phyloP scores from a whole-genome alignment of 2,329 filamentous ascomycete genomes.

The Pestalotiopsis sp. region DNA sequence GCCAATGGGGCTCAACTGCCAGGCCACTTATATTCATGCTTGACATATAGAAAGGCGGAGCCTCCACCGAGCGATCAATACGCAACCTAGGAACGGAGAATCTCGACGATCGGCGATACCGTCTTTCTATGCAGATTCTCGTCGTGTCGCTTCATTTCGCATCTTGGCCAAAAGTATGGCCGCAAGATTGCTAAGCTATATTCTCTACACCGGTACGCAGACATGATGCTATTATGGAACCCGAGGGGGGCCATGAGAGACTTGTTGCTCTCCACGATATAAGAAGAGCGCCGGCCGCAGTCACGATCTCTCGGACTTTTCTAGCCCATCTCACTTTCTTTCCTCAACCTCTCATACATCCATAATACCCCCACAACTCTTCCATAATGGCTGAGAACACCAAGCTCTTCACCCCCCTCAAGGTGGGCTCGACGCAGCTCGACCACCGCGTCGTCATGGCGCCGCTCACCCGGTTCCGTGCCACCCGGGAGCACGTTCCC shows the following conservation, averaged over 20 bases:
- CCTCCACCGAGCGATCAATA: background rate
- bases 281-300: background rate
- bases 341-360: background rate
- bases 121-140: background rate
- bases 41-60: background rate
- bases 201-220: background rate
- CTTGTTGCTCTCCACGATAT: background rate
- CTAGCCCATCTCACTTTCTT: background rate
- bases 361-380: background rate
- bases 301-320: background rate
- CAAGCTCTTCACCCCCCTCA: constrained; percentile 43
- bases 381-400: constrained; percentile 15
- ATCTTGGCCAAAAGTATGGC: background rate
- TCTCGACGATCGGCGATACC: background rate
- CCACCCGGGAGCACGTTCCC: constrained; percentile 43
- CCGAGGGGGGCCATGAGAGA: background rate
- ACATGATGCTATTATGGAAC: background rate
- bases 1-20: background rate
- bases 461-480: constrained; percentile 54
- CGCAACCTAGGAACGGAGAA: background rate
- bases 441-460: constrained; percentile 53
- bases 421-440: constrained; percentile 46
- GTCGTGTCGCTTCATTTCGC: background rate
- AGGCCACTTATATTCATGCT: background rate
- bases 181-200: background rate